Evolutionary conservation across 345 rosid genomes (phyloP).

Genomic region (Linum lewisii): DNA sequence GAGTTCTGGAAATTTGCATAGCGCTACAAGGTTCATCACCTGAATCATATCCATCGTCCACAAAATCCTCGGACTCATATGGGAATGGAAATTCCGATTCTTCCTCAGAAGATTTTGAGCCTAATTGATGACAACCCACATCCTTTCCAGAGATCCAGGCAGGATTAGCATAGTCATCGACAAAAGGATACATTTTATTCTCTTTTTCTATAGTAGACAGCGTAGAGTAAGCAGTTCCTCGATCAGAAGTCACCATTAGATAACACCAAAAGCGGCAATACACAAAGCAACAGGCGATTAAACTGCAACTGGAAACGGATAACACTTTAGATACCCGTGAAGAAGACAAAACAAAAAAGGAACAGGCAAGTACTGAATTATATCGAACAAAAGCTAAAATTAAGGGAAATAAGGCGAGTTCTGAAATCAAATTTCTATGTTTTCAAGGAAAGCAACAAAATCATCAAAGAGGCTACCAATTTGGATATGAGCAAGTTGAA

Average conservation of each 20-base stretch:
- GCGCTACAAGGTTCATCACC: constrained; percentile 25
- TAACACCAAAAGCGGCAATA: background rate
- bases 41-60: constrained; percentile 56
- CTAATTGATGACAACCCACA: background rate
- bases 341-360: background rate
- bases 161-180: constrained; percentile 10
- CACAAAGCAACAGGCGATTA: background rate
- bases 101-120: constrained; percentile 21
- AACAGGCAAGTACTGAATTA: background rate
- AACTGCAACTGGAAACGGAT: background rate
- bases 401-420: background rate
- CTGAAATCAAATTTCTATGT: background rate
- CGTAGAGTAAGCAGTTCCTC: constrained; percentile 11
- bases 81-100: constrained; percentile 35
- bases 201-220: constrained; percentile 8
- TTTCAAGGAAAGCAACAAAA: background rate
- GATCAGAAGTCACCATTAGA: constrained; percentile 18
- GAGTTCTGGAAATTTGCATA: constrained; percentile 18
- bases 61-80: constrained; percentile 35
- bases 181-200: constrained; percentile 15
- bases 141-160: constrained; percentile 11
- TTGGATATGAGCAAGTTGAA: background rate
- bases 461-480: background rate
- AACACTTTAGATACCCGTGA: background rate
- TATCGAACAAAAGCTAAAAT: background rate